Percentiles rank a stretch among this genome's conserved stretches.
Evolutionary conservation across 768 basidiomycete genomes (phyloP).

Genomic region (Leccinellum rugosiceps): DNA sequence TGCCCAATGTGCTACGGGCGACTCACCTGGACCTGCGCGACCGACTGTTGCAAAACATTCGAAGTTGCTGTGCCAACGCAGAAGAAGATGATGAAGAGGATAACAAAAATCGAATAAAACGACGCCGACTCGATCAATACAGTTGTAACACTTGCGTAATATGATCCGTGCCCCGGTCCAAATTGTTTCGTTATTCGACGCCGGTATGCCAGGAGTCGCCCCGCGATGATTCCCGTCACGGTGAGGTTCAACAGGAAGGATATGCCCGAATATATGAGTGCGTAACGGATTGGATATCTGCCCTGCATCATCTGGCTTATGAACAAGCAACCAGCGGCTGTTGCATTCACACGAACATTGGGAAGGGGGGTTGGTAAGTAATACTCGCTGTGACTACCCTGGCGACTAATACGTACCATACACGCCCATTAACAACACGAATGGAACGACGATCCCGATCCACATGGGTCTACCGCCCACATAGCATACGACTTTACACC

Average conservation of each 20-base stretch:
- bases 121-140: constrained; percentile 21
- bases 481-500: constrained; percentile 18
- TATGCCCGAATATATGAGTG: constrained; percentile 5
- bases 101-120: constrained; percentile 11
- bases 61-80: neutral
- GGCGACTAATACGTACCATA: constrained; percentile 8
- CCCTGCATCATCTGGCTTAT: neutral
- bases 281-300: neutral
- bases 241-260: constrained; percentile 14
- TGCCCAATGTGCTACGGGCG: neutral
- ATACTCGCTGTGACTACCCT: neutral
- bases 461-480: constrained; percentile 7
- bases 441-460: constrained; percentile 9
- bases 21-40: constrained; percentile 21
- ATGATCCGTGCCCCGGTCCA: constrained; percentile 12
- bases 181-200: constrained; percentile 8
- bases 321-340: constrained; percentile 8
- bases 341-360: neutral
- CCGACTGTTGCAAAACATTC: constrained; percentile 13
- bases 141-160: constrained; percentile 8
- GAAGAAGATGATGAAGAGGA: constrained; percentile 15
- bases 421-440: constrained; percentile 2
- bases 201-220: constrained; percentile 14
- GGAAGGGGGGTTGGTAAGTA: neutral
- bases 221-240: constrained; percentile 17